Evolutionary conservation across 176 grass and related monocot species (phyloP).

Genomic region (Musa itinerans): DNA sequence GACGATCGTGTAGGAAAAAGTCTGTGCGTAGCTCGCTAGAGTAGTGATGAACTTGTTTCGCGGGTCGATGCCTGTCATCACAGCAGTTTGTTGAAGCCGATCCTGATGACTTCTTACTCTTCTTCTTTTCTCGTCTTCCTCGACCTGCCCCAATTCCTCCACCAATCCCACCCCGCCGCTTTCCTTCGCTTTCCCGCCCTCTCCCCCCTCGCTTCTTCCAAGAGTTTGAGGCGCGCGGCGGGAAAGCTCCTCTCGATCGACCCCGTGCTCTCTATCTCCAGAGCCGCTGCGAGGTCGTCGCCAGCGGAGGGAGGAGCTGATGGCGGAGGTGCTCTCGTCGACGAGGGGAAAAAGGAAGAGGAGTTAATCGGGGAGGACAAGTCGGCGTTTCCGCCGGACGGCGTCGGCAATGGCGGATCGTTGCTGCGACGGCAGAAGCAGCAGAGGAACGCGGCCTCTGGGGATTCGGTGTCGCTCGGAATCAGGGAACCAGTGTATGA

Average conservation of each 20-base stretch:
- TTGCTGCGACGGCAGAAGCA: neutral
- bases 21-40: no score
- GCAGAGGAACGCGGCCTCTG: slow-evolving; percentile 6
- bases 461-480: slow-evolving; percentile 66
- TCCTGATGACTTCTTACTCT: slow-evolving; percentile 3
- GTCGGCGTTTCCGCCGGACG: slow-evolving; percentile 7
- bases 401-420: slow-evolving; percentile 15
- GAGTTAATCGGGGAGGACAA: slow-evolving; percentile 14
- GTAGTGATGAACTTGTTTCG: neutral
- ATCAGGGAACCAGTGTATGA: slow-evolving; percentile 88
- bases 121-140: slow-evolving; percentile 17
- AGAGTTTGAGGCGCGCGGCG: slow-evolving; percentile 12
- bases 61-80: neutral
- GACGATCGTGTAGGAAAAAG: no score
- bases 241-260: slow-evolving; percentile 2
- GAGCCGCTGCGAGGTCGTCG: slow-evolving; percentile 8
- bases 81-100: neutral
- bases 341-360: slow-evolving; percentile 16
- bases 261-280: slow-evolving; percentile 9
- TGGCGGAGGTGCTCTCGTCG: slow-evolving; percentile 24
- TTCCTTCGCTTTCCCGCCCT: neutral
- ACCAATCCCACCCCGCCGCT: neutral
- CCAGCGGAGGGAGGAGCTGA: slow-evolving; percentile 26
- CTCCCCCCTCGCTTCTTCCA: slow-evolving; percentile 21
- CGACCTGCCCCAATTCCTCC: neutral